phyloP scores from a whole-genome alignment of 2,329 filamentous ascomycete genomes.

The Ambrosiella xylebori region DNA sequence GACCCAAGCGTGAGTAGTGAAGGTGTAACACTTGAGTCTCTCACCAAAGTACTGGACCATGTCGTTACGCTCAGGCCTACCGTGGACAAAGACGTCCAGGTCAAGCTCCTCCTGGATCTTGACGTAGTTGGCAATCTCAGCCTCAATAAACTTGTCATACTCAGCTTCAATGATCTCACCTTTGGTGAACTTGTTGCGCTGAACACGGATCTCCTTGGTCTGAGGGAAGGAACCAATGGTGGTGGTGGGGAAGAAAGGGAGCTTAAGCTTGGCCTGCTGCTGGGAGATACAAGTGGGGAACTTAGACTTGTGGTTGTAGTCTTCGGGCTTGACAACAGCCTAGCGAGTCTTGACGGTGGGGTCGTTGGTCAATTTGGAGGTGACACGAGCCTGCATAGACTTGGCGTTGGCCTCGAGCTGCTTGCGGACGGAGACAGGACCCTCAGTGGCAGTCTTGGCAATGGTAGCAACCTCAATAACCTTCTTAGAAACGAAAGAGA shows the following conservation, averaged over 20 bases:
- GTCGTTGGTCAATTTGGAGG: slow-evolving; percentile 91
- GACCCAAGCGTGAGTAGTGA: slow-evolving; percentile 98
- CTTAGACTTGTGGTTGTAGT: slow-evolving; percentile 83
- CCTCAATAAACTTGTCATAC: slow-evolving; percentile 98
- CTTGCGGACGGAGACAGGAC: slow-evolving; percentile 67
- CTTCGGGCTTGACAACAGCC: slow-evolving; percentile 61
- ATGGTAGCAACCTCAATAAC: slow-evolving; percentile 76
- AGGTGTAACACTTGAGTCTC: slow-evolving; percentile 88
- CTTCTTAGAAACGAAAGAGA: slow-evolving; percentile 97
- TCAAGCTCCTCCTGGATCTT: slow-evolving; percentile 96
- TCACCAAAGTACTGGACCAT: slow-evolving; percentile 99
- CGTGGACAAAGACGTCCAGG: slow-evolving; percentile 94
- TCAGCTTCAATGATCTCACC: slow-evolving; percentile 79
- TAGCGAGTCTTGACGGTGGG: slow-evolving; percentile 94
- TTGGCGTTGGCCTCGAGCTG: slow-evolving; percentile 95
- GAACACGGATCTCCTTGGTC: slow-evolving; percentile 93
- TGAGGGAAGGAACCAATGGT: slow-evolving; percentile 99
- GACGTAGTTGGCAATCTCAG: slow-evolving; percentile 90
- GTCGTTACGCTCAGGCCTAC: slow-evolving; percentile 99
- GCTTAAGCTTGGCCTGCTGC: slow-evolving; percentile 83
- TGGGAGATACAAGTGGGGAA: slow-evolving; percentile 73
- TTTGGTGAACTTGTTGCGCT: slow-evolving; percentile 98
- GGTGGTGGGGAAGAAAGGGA: slow-evolving; percentile 95
- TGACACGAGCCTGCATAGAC: slow-evolving; percentile 77
- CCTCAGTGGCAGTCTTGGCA: slow-evolving; percentile 91